Conservation (phyloP, 2,329 filamentous ascomycete species). For the Septoria linicola region DNA sequence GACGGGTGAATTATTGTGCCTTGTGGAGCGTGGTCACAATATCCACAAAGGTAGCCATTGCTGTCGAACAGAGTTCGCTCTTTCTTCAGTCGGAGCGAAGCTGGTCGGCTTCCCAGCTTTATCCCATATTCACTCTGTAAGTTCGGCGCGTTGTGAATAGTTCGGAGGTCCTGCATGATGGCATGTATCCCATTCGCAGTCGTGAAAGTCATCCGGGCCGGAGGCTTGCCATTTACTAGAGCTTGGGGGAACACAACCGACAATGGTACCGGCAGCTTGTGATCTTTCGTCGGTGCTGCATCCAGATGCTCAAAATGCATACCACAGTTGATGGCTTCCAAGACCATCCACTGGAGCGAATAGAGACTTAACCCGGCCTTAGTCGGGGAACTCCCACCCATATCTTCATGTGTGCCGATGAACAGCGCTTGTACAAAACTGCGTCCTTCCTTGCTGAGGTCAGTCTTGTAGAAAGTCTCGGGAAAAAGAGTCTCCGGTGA, state of each 20-base stretch:
- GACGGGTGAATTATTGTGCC: conserved; percentile 40
- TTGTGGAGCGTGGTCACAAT: conserved; percentile 31
- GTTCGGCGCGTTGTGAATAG: conserved; percentile 22
- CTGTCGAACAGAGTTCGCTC: conserved; percentile 21
- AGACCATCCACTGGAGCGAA: conserved; percentile 46
- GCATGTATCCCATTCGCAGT: conserved; percentile 23
- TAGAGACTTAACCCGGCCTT: conserved; percentile 44
- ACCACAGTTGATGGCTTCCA: conserved; percentile 31
- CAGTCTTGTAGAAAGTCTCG: conserved; percentile 23
- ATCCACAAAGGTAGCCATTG: conserved; percentile 24
- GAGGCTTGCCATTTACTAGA: conserved; percentile 9
- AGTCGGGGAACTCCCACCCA: conserved; percentile 40
- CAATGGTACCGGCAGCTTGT: conserved; percentile 10
- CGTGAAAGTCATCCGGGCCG: conserved; percentile 20
- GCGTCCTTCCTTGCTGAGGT: conserved; percentile 19
- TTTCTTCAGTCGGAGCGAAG: conserved; percentile 25
- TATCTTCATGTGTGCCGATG: conserved; percentile 41
- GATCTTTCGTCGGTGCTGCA: conserved; percentile 1
- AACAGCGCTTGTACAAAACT: conserved; percentile 45
- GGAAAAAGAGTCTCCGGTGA: conserved; percentile 32
- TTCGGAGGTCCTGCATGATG: conserved; percentile 30
- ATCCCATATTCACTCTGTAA: conserved; percentile 21
- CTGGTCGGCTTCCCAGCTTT: conserved; percentile 17
- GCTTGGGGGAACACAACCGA: conserved; percentile 22
- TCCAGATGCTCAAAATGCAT: conserved; percentile 17